These are phyloP conservation scores for Boechera divaricarpa DNA, from an alignment of 345 rosid genomes.

Conservation along the genomic window DNA sequence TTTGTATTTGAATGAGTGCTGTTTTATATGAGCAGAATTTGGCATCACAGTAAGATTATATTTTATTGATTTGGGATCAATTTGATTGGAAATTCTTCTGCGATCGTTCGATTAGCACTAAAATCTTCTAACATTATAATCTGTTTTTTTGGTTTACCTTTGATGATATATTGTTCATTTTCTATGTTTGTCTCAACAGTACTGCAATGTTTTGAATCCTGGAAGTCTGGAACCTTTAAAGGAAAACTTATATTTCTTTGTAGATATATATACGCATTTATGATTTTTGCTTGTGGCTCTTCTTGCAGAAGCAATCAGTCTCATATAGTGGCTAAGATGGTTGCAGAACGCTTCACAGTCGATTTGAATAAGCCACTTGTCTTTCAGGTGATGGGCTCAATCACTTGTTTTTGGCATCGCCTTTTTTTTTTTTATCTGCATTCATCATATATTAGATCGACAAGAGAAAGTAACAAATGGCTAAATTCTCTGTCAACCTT, in stretches of 20 bases:
- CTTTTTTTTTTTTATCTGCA: not conserved
- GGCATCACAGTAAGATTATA: not conserved
- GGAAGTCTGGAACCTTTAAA: not conserved
- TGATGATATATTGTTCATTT: not conserved
- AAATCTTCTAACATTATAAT: not conserved
- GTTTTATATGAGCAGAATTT: not conserved
- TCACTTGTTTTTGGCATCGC: not conserved
- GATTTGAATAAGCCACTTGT: conserved; percentile 91
- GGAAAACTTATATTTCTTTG: not conserved
- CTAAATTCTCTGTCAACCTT: not conserved
- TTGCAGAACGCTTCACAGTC: conserved; percentile 72
- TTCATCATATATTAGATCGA: conserved; percentile 13
- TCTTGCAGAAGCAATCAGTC: conserved; percentile 35
- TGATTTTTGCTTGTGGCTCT: conserved; percentile 3
- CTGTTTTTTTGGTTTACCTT: conserved; percentile 11
- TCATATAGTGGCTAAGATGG: conserved; percentile 61
- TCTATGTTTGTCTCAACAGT: conserved; percentile 2
- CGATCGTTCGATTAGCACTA: not conserved
- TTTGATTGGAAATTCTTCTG: not conserved
- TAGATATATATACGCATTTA: conserved; percentile 1
- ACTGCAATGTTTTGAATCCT: not conserved
- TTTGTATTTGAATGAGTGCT: conserved; percentile 1
- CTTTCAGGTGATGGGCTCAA: conserved; percentile 66
- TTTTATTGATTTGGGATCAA: not conserved
- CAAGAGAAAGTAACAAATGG: not conserved